Evolutionary conservation across 1,284 basidiomycete genomes (phyloP), one percentile per base, ranked within the genome.

Genomic region (Trichosporon sp.): DNA sequence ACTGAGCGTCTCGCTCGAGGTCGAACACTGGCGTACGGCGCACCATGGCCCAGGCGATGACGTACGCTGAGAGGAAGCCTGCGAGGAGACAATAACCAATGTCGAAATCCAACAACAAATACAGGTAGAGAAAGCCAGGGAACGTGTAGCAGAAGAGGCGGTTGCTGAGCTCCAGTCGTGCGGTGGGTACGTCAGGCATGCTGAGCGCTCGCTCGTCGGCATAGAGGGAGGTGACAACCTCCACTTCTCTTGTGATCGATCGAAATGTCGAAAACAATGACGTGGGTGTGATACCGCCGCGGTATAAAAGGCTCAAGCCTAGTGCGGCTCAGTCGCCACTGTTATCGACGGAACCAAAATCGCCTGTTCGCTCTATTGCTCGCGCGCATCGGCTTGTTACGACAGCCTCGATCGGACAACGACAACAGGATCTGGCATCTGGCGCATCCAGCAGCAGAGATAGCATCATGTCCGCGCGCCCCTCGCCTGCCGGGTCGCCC

Each of bases 401-500:
- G 19, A 21, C 26, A n/a, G 51, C 19, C 26, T 54, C 8, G 51
- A 54, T 16, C 21, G 51, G 51, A 54, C 51, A 16, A 26, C 26
- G 26, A n/a, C 51, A 19, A 54, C 51, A 16, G 16, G 26, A 26
- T 26, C 26, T 26, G 26, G 26, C 26, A 54, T 21, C 51, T 26
- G 51, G 51, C 51, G 51, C 51, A 54, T 54, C 51, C 51, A 54
- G 51, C 51, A 26, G n/a, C n/a, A 16, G 10, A 46, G 43, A 46
- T 16, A n/a, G 43, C 43, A 40, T 40, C 59, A 63, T 63, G 21
- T 68, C 72, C 14, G 70, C 72, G 26, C 61, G 72, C 11, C n/a
- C 70, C 12, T 65, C 72, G 51, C 72, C 72, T 7, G 70, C 68
- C 65, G 72, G 72, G 11, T 71, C 72, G 40, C 73, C 73, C 3